Conservation (phyloP, 2,329 filamentous ascomycete species). For the Penicillium sp. region DNA sequence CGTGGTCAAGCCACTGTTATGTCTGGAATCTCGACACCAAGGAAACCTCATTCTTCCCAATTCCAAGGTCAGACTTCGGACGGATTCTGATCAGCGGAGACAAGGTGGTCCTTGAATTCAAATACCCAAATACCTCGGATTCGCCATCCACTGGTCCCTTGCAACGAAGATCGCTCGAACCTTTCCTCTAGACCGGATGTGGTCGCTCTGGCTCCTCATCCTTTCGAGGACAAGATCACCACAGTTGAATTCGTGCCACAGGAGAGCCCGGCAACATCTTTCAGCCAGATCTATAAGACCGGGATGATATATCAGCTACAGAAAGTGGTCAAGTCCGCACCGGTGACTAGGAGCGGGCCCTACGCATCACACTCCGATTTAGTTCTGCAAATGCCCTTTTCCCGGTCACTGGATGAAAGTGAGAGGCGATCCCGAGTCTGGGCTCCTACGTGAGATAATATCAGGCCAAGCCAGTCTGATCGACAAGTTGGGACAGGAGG, state of each 20-base stretch:
- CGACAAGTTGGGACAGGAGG: not conserved
- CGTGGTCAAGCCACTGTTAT: constrained; percentile 23
- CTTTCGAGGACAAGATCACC: constrained; percentile 20
- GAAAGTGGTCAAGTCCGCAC: too few relatives aligned
- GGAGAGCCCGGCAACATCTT: not conserved
- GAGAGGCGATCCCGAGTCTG: too few relatives aligned
- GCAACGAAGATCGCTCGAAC: constrained; percentile 19
- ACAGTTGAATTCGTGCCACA: constrained; percentile 16
- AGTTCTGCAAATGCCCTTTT: too few relatives aligned
- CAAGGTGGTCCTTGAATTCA: constrained; percentile 25
- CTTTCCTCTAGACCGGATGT: constrained; percentile 1
- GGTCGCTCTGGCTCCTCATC: constrained; percentile 19
- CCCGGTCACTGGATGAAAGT: too few relatives aligned
- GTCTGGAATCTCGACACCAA: constrained; percentile 32
- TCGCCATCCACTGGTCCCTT: constrained; percentile 27
- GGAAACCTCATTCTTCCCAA: constrained; percentile 27
- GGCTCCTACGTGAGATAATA: not conserved
- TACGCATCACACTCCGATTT: too few relatives aligned
- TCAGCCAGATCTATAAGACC: not conserved
- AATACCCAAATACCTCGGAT: constrained; percentile 14
- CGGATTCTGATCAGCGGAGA: constrained; percentile 25
- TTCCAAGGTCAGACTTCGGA: constrained; percentile 17
- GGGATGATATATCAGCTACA: too few relatives aligned
- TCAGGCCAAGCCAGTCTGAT: constrained; percentile 3
- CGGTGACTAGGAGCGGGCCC: too few relatives aligned